Evolutionary conservation across 2,329 filamentous ascomycete genomes (phyloP), one percentile per base, ranked within the genome.

Genomic region (Macrophomina pseudophaseolina): DNA sequence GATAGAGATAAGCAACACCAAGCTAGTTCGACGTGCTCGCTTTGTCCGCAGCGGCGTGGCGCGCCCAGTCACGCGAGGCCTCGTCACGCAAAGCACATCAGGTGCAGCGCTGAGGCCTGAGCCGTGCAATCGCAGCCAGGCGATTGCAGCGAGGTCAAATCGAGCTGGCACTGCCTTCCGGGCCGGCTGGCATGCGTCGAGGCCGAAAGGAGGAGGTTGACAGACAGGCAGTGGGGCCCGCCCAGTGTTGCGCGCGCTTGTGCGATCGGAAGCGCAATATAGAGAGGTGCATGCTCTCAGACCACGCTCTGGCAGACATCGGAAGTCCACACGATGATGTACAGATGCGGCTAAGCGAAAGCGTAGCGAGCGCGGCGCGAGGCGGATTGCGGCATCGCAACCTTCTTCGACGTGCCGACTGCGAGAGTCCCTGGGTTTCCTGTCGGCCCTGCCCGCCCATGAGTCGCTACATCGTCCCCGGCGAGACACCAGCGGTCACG

Each of bases 1-100:
- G 52, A 35, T 62, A 18, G 42, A 48, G 63, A 65, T 65, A 65
- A 65, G 63, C 63, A 65, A 56, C 46, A 56, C 52, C 53, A 62
- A 60, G 56, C 56, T 32, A 59, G 40, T 33, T 18, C 35, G 38
- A 46, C 54, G 23, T 59, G 54, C 38, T 46, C 53, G 53, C 16
- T 4, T 40, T 28, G 16, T 40, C 53, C 51, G 38, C 33, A 38
- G 28, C 40, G 38, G 54, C 42, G 44, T 42, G 60, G 23, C 62
- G 49, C 38, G 52, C 14, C 38, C 40, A 56, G 62, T 65, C 63
- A 65, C 63, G 63, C 63, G 63, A 65, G 62, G 18, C 35, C n/a
- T 16, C 32, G 44, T 16, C 58, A 48, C 38, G 35, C n/a, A 44
- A 40, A 28, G 18, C 52, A 14, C 28, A 44, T 60, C 56, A 60